These are phyloP conservation scores for Plasmopara halstedii DNA, from an alignment of 352 stramenopile species.

Conservation along the genomic window DNA sequence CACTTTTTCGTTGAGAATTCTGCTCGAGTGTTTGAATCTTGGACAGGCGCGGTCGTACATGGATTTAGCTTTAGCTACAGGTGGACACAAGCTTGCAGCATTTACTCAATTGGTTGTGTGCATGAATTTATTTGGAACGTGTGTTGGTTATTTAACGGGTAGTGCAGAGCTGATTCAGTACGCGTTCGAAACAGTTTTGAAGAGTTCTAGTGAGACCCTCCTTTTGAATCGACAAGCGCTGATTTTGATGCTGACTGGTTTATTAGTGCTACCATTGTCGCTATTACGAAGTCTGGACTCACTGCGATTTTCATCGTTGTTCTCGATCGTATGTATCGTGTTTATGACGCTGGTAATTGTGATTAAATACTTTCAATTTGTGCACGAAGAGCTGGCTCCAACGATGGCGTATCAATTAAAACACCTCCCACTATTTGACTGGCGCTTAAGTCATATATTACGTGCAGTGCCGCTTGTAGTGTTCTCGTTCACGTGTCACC, in stretches of 20 bases:
- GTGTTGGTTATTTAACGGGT: slow-evolving; percentile 74
- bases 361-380: slow-evolving; percentile 87
- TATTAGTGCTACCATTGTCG: slow-evolving; percentile 75
- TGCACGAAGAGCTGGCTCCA: slow-evolving; percentile 51
- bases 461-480: slow-evolving; percentile 76
- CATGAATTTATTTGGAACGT: slow-evolving; percentile 85
- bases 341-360: slow-evolving; percentile 86
- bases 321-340: slow-evolving; percentile 82
- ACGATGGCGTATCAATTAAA: slow-evolving; percentile 66
- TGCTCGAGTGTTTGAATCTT: slow-evolving; percentile 74
- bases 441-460: slow-evolving; percentile 48
- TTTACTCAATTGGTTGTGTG: slow-evolving; percentile 79
- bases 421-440: slow-evolving; percentile 72
- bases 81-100: slow-evolving; percentile 47
- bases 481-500: slow-evolving; percentile 85
- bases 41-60: slow-evolving; percentile 76
- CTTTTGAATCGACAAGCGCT: slow-evolving; percentile 59
- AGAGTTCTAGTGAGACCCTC: slow-evolving; percentile 34
- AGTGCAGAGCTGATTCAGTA: slow-evolving; percentile 73
- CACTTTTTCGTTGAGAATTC: slow-evolving; percentile 74
- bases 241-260: slow-evolving; percentile 46
- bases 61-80: slow-evolving; percentile 60
- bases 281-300: slow-evolving; percentile 77
- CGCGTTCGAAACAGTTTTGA: slow-evolving; percentile 44
- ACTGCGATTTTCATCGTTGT: slow-evolving; percentile 80